Conservation (phyloP, 495 filamentous ascomycete species). For the Pseudomonodictys pantanalensis region DNA sequence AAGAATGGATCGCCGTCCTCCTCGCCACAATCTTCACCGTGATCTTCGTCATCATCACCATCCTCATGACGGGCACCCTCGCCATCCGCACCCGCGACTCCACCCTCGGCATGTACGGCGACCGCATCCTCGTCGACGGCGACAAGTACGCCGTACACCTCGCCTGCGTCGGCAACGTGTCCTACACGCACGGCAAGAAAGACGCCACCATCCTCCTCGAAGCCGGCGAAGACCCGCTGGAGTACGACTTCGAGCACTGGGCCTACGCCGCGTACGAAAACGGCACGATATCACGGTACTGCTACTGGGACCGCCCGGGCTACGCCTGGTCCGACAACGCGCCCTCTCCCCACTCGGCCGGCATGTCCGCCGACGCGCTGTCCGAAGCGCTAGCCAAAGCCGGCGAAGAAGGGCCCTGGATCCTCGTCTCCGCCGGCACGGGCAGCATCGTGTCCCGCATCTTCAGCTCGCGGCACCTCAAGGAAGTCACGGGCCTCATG, state of each 20-base stretch:
- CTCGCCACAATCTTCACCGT: slow-evolving; percentile 66
- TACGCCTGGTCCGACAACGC: slow-evolving; percentile 89
- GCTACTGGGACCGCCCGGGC: slow-evolving; percentile 93
- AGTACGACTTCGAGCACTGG: slow-evolving; percentile 71
- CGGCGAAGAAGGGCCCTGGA: slow-evolving; percentile 82
- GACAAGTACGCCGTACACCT: slow-evolving; percentile 83
- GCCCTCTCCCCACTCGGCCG: slow-evolving; percentile 85
- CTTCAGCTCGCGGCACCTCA: slow-evolving; percentile 74
- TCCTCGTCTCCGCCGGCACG: slow-evolving; percentile 67
- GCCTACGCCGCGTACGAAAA: slow-evolving; percentile 62
- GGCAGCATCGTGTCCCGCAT: slow-evolving; percentile 86
- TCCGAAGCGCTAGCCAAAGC: slow-evolving; percentile 78
- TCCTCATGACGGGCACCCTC: slow-evolving; percentile 76
- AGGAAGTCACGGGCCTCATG: slow-evolving; percentile 71
- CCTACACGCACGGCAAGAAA: slow-evolving; percentile 47
- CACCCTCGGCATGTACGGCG: slow-evolving; percentile 64
- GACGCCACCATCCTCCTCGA: slow-evolving; percentile 76
- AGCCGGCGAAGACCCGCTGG: slow-evolving; percentile 73
- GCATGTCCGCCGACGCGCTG: slow-evolving; percentile 81
- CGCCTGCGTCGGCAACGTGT: slow-evolving; percentile 69
- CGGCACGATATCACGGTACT: slow-evolving; percentile 79
- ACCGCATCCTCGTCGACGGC: slow-evolving; percentile 73
- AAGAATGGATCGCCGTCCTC: slow-evolving; percentile 82
- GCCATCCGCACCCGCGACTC: slow-evolving; percentile 74
- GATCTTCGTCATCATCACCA: slow-evolving; percentile 59